Evolutionary conservation across 78 protist genomes (phyloP).

Genomic region (Planoprotostelium fungivorum): DNA sequence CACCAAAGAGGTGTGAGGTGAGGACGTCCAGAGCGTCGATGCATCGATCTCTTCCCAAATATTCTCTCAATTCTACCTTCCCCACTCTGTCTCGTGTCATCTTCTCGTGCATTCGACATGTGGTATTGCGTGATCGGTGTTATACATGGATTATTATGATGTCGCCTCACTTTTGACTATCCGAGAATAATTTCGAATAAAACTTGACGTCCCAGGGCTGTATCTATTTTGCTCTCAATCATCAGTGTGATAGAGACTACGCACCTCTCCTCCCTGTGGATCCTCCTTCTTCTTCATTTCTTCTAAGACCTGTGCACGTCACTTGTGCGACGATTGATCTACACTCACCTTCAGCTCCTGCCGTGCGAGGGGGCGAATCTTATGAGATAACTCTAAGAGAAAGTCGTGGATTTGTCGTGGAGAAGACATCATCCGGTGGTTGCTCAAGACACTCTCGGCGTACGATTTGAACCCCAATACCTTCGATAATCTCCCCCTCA

Average conservation of each 20-base stretch:
- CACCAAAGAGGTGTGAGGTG: neutral
- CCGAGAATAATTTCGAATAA: neutral
- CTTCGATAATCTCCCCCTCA: no score
- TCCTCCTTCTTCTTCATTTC: neutral
- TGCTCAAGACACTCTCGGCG: no score
- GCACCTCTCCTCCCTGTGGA: no score
- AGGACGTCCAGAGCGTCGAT: neutral
- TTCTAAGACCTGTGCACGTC: neutral
- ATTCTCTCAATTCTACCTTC: neutral
- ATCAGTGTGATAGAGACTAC: no score
- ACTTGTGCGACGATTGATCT: neutral
- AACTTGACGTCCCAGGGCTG: neutral
- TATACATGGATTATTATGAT: no score
- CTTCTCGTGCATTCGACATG: neutral
- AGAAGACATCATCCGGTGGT: neutral
- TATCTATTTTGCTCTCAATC: neutral
- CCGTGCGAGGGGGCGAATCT: neutral
- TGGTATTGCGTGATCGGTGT: neutral
- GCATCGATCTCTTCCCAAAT: neutral
- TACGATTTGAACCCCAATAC: no score
- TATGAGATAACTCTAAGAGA: neutral
- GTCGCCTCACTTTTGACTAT: no score
- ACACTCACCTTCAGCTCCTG: neutral
- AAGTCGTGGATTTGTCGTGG: neutral
- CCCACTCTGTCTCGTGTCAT: neutral